Evolutionary conservation across 768 basidiomycete species (phyloP).

Genomic region (Boletus vermiculosoides): DNA sequence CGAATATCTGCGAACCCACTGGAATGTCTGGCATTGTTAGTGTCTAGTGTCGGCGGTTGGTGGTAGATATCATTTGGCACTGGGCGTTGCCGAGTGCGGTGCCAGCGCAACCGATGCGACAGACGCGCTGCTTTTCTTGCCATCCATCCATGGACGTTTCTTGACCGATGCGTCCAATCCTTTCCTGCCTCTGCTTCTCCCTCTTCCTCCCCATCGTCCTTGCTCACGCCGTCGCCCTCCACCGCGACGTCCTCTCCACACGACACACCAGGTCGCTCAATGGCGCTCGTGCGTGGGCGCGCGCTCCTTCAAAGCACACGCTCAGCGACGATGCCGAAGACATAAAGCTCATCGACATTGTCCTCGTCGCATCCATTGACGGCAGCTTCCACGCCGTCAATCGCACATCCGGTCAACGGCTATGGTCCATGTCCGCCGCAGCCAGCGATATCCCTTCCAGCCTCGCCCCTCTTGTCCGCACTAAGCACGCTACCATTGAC

Average conservation of each 20-base stretch:
- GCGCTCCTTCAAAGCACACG: conserved; percentile 7
- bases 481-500: conserved; percentile 58
- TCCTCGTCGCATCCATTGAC: conserved; percentile 90
- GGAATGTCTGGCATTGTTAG: conserved; percentile 57
- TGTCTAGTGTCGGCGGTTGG: not conserved
- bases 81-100: conserved; percentile 7
- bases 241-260: conserved; percentile 28
- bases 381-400: conserved; percentile 94
- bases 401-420: conserved; percentile 71
- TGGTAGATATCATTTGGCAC: not conserved
- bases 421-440: conserved; percentile 86
- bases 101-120: not conserved
- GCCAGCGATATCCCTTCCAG: conserved; percentile 48
- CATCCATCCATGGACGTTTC: conserved; percentile 29
- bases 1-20: conserved; percentile 80
- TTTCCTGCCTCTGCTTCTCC: conserved; percentile 25
- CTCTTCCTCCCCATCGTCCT: conserved; percentile 31
- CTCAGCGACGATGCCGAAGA: conserved; percentile 35
- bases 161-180: conserved; percentile 36
- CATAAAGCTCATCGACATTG: conserved; percentile 72
- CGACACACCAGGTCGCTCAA: conserved; percentile 17
- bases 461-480: conserved; percentile 73
- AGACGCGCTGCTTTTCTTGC: not conserved
- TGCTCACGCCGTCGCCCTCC: conserved; percentile 34
- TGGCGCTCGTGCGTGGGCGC: conserved; percentile 22